Evolutionary conservation across 148 eudicot genomes (phyloP), one percentile per base, ranked within the genome.

Genomic region (Cornus florida): DNA sequence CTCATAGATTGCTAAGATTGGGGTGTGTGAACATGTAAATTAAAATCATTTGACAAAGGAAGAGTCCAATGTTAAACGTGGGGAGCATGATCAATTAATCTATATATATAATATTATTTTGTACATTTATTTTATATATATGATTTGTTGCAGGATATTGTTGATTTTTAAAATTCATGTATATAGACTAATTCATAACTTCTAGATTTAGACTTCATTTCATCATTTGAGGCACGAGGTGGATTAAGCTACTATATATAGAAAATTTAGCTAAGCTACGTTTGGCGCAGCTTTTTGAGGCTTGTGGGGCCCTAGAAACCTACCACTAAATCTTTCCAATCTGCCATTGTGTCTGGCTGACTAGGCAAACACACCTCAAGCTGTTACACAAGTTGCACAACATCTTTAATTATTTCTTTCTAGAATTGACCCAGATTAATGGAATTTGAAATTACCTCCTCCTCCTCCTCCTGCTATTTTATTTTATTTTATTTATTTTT

Each of bases 1-100:
- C 6, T 43, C 10, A 43, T 6, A 43, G 48, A 35, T n/a, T n/a
- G n/a, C n/a, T n/a, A n/a, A n/a, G n/a, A n/a, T 35, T 35, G 38
- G 38, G 38, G 1, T 9, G 10, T 43, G 48, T 6, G 48, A 43
- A 43, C 48, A 43, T 43, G 48, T 43, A 6, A 6, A 43, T 39
- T 39, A 35, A 35, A 35, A 4, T 43, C 7, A 43, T 7, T 43
- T 43, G 8, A 43, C 48, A 19, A 69, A 0, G 13, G 28, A 46
- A 11, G 33, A 28, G 66, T 68, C 73, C 79, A 77, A 72, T 50
- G 48, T 11, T 33, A 14, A 53, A 53, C 59, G 59, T 53, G 59
- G 19, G 59, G 59, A 14, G 4, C 59, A 53, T 2, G 53, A 53
- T 43, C 10, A 43, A 53, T 53, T 53, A 53, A 2, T 53, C 17